Base-by-base conservation (phyloP, 2,329 filamentous ascomycete genomes). In the Trichoderma sp. region DNA sequence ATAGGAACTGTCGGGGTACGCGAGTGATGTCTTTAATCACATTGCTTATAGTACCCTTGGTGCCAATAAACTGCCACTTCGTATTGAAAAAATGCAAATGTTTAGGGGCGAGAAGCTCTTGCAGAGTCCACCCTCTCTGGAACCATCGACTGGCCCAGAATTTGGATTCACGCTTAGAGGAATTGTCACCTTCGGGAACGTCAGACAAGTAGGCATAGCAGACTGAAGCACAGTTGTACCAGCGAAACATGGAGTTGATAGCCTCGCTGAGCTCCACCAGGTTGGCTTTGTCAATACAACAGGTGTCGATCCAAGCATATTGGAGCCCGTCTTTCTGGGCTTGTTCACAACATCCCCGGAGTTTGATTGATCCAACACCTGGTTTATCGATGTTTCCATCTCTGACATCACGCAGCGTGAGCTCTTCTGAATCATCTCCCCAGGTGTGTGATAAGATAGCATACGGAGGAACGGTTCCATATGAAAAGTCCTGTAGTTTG, bases 381-480 rank as follows among this genome's bases (percentile, higher is more conserved):
- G 53, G 6, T 26, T 61, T 56, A 24, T 24, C 14, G 8, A 34
- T 26, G 1, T 4, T 39, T 3, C 60, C 71, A 3, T 71, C 34
- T 28, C 21, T 4, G 3, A 72, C 21, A 15, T 72, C 61, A 14
- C 21, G 21, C 1, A 71, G 26, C 1, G 60, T 26, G 21, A 72
- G 60, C 26, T 72, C 71, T 7, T 72, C 71, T 1, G 14, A 39
- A 11, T 71, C 71, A 6, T 26, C 3, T 24, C 74, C 75, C 79
- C 79, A 80, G 1, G 78, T 80, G 36, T 80, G 79, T 0, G 79
- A 80, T 3, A 80, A 74, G 24, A 80, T 80, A 28, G 77, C 78
- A 24, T 80, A 80, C 0, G 73, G 66, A 0, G 78, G 78, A 6
- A 24, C 32, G 7, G 70, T 28, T 18, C 57, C 51, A 9, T 75